These are phyloP conservation scores for Boletus rubescentipes DNA, from an alignment of 768 basidiomycete species.

Conservation along the genomic window DNA sequence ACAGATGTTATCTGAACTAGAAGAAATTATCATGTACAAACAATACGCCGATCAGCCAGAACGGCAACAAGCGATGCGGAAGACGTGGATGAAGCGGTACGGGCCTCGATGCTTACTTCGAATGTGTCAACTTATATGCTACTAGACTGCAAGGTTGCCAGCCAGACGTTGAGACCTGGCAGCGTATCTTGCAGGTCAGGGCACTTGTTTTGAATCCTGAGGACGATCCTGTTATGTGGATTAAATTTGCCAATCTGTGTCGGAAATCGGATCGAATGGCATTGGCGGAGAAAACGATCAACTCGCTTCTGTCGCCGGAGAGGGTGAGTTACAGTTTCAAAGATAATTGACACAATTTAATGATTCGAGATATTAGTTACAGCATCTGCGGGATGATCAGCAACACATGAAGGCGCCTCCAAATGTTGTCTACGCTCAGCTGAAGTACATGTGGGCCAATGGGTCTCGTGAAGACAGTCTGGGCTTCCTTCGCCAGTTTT, in stretches of 20 bases:
- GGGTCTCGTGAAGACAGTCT: constrained; percentile 78
- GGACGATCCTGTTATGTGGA: constrained; percentile 97
- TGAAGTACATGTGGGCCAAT: constrained; percentile 94
- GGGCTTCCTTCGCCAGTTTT: constrained; percentile 80
- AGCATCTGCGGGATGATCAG: constrained; percentile 51
- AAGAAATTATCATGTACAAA: constrained; percentile 97
- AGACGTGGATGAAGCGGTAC: constrained; percentile 97
- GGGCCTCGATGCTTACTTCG: constrained; percentile 2
- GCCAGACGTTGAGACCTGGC: constrained; percentile 99
- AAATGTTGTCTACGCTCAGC: constrained; percentile 92
- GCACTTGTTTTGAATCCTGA: constrained; percentile 91
- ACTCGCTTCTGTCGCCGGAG: constrained; percentile 81
- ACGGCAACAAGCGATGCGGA: constrained; percentile 84
- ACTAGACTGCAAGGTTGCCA: constrained; percentile 90
- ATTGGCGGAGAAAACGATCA: constrained; percentile 96
- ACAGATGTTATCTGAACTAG: constrained; percentile 96
- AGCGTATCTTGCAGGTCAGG: constrained; percentile 93
- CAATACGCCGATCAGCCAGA: constrained; percentile 92
- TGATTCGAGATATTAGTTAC: constrained; percentile 29
- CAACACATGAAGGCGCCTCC: constrained; percentile 78
- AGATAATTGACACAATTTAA: background rate
- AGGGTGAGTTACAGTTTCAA: constrained; percentile 40
- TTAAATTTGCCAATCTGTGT: constrained; percentile 97
- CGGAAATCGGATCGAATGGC: constrained; percentile 92
- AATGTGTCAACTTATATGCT: background rate